These are phyloP conservation scores for Pittosporum tobira DNA, from an alignment of 129 eudicot genomes.

Conservation along the genomic window DNA sequence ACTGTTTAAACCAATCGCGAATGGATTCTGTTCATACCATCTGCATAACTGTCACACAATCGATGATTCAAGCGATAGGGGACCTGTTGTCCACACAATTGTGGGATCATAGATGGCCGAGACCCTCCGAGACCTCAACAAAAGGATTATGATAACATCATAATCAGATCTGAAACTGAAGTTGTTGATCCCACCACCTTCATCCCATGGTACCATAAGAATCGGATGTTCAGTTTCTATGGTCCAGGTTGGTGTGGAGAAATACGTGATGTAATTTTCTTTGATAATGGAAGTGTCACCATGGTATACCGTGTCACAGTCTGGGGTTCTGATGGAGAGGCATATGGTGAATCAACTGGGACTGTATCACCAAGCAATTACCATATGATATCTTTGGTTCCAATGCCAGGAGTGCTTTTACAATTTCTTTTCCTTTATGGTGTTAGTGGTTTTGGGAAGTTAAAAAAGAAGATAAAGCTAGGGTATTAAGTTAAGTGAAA, in stretches of 20 bases:
- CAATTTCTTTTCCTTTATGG: too few species aligned
- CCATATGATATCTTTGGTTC: slow-evolving; percentile 13
- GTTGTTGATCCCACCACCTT: slow-evolving; percentile 22
- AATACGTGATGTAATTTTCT: slow-evolving; percentile 85
- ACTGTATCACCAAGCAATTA: slow-evolving; percentile 37
- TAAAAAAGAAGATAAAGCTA: too few species aligned
- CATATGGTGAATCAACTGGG: slow-evolving; percentile 91
- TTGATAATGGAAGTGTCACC: slow-evolving; percentile 81
- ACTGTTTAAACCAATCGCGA: too few species aligned
- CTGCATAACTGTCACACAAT: not conserved
- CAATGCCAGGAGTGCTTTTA: too few species aligned
- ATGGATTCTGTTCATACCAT: not conserved
- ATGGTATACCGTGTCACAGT: slow-evolving; percentile 93
- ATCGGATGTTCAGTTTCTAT: slow-evolving; percentile 90
- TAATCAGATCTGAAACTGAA: slow-evolving; percentile 11
- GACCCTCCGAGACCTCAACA: slow-evolving; percentile 84
- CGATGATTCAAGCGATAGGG: not conserved
- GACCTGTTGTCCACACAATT: too few species aligned
- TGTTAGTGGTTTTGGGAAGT: too few species aligned
- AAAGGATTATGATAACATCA: slow-evolving; percentile 77
- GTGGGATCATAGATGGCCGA: slow-evolving; percentile 29
- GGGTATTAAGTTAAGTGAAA: too few species aligned
- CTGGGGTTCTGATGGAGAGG: slow-evolving; percentile 95
- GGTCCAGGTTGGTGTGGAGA: slow-evolving; percentile 99
- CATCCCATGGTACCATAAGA: slow-evolving; percentile 92